Evolutionary conservation across 2,329 filamentous ascomycete genomes (phyloP).

Genomic region (Penicillium crustosum): DNA sequence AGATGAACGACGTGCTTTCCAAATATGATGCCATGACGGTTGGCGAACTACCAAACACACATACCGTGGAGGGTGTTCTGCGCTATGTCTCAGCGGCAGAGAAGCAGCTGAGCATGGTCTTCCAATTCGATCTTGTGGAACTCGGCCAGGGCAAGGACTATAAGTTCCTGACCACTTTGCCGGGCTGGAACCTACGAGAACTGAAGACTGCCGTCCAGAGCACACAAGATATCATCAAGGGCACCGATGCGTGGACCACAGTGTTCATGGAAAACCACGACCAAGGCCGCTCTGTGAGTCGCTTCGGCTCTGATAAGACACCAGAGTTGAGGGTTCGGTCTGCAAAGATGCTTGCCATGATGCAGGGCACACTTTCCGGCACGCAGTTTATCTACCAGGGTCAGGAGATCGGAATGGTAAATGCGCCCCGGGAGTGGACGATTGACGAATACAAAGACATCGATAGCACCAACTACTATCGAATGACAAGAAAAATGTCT

Average conservation of each 20-base stretch:
- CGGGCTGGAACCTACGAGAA: conserved; percentile 49
- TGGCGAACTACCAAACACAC: conserved; percentile 66
- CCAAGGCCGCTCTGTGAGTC: conserved; percentile 56
- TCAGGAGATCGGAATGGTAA: conserved; percentile 62
- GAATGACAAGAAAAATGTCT: conserved; percentile 31
- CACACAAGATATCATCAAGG: conserved; percentile 54
- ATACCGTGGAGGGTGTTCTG: conserved; percentile 57
- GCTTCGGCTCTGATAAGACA: conserved; percentile 53
- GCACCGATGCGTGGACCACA: conserved; percentile 55
- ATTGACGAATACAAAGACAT: conserved; percentile 46
- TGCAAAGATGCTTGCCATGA: conserved; percentile 57
- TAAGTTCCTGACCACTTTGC: conserved; percentile 48
- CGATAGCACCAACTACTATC: conserved; percentile 53
- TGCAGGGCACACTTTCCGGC: conserved; percentile 51
- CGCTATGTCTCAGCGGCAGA: conserved; percentile 59
- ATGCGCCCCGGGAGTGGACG: conserved; percentile 52
- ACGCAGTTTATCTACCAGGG: conserved; percentile 62
- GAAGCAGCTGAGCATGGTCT: conserved; percentile 67
- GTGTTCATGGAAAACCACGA: conserved; percentile 66
- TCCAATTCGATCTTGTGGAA: conserved; percentile 56
- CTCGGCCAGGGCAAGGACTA: conserved; percentile 51
- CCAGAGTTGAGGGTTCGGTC: conserved; percentile 46
- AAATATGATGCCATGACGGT: conserved; percentile 68
- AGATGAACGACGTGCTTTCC: conserved; percentile 63
- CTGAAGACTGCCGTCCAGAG: conserved; percentile 46